Conservation (phyloP, 805 yeast genomes). For the Danielia oregonensis region DNA sequence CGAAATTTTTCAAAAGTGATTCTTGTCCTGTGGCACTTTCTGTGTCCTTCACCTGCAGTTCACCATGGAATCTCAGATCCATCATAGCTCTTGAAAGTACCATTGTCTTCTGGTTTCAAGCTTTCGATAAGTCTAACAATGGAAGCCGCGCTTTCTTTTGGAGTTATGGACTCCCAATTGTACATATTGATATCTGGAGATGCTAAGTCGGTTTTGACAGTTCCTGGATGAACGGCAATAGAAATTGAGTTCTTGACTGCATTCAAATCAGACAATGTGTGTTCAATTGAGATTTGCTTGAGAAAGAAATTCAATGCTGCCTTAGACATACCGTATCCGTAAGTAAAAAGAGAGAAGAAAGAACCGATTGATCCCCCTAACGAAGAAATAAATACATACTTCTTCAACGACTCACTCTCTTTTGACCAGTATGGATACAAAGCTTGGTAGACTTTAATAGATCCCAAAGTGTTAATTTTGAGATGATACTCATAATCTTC, state of each 20-base stretch:
- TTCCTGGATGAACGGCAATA: conserved; percentile 36
- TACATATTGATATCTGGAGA: background rate
- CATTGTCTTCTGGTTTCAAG: background rate
- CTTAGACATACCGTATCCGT: conserved; percentile 35
- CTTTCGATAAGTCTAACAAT: conserved; percentile 14
- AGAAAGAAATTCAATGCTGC: conserved; percentile 33
- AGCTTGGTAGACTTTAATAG: conserved; percentile 22
- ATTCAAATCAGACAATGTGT: background rate
- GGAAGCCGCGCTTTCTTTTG: conserved; percentile 20
- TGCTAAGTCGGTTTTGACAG: conserved; percentile 32
- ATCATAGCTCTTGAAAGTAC: conserved; percentile 1
- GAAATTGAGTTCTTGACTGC: background rate
- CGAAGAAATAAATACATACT: conserved; percentile 24
- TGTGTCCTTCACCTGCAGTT: no score
- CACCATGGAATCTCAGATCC: background rate
- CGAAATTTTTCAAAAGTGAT: no score
- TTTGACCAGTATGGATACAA: conserved; percentile 25
- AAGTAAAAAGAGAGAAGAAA: conserved; percentile 10
- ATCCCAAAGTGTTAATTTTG: conserved; percentile 27
- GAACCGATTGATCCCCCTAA: conserved; percentile 19
- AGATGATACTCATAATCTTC: conserved; percentile 10
- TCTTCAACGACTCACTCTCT: conserved; percentile 10
- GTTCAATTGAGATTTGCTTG: conserved; percentile 7
- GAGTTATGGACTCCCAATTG: conserved; percentile 13
- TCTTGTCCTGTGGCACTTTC: no score